phyloP scores from a whole-genome alignment of 2,329 filamentous ascomycete genomes.

The Cercospora sesami region DNA sequence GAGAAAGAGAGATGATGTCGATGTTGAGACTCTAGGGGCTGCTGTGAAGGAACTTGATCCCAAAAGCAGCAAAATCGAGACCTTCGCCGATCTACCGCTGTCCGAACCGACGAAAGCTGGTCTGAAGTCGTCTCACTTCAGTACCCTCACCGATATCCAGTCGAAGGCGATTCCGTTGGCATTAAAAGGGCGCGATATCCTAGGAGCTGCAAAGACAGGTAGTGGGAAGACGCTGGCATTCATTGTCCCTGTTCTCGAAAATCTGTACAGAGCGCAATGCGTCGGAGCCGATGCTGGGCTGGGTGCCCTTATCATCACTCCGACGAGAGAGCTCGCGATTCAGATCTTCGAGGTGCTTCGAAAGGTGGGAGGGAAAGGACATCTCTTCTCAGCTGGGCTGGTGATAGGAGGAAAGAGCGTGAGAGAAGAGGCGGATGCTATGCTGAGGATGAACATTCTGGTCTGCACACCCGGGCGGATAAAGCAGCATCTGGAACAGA shows the following conservation, averaged over 20 bases:
- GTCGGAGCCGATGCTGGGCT: slow-evolving; percentile 82
- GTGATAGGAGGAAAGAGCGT: slow-evolving; percentile 92
- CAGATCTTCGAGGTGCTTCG: slow-evolving; percentile 95
- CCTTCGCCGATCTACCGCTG: slow-evolving; percentile 82
- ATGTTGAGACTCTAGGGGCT: slow-evolving; percentile 35
- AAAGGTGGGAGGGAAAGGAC: slow-evolving; percentile 79
- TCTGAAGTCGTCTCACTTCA: slow-evolving; percentile 83
- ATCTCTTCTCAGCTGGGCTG: slow-evolving; percentile 87
- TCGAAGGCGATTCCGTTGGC: slow-evolving; percentile 83
- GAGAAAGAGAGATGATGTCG: slow-evolving; percentile 30
- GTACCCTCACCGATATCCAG: slow-evolving; percentile 88
- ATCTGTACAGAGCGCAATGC: slow-evolving; percentile 85
- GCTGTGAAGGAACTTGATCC: slow-evolving; percentile 53
- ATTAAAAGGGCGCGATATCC: slow-evolving; percentile 80
- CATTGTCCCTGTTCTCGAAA: slow-evolving; percentile 86
- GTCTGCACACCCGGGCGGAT: slow-evolving; percentile 94
- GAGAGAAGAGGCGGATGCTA: slow-evolving; percentile 79
- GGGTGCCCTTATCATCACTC: slow-evolving; percentile 88
- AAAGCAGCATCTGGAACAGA: slow-evolving; percentile 94
- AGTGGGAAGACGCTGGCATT: slow-evolving; percentile 96
- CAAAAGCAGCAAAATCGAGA: slow-evolving; percentile 59
- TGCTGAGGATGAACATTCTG: slow-evolving; percentile 93
- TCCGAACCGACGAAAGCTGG: slow-evolving; percentile 77
- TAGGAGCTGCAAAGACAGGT: slow-evolving; percentile 92
- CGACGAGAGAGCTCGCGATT: slow-evolving; percentile 90